Percentiles rank a stretch among this genome's conserved stretches.
These are phyloP conservation scores for Apodospora peruviana DNA, from an alignment of 495 filamentous ascomycete genomes.

Conservation along the genomic window DNA sequence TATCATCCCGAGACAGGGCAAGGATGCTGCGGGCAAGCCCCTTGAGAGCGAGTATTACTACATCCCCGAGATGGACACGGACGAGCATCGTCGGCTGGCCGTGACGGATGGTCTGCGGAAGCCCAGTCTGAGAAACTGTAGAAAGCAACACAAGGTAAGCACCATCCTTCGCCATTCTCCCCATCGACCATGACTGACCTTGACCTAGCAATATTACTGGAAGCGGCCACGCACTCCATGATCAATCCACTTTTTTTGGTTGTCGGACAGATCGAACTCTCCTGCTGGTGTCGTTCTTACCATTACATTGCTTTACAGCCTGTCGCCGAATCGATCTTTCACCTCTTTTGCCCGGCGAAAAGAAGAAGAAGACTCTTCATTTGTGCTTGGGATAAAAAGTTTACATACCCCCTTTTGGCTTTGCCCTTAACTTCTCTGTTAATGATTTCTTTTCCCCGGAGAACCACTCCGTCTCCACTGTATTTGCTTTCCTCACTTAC, in stretches of 20 bases:
- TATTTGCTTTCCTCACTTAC: slow-evolving; percentile 11
- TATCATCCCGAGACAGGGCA: slow-evolving; percentile 82
- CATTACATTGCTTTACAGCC: too few species aligned
- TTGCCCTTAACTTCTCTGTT: slow-evolving; percentile 8
- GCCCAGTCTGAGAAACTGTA: slow-evolving; percentile 77
- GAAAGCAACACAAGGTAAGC: slow-evolving; percentile 93
- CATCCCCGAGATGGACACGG: slow-evolving; percentile 80
- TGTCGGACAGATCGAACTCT: not conserved
- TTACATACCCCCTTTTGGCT: slow-evolving; percentile 8
- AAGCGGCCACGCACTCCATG: slow-evolving; percentile 61
- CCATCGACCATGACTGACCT: slow-evolving; percentile 11
- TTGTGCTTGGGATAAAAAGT: slow-evolving; percentile 4
- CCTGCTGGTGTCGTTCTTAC: not conserved
- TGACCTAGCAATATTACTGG: slow-evolving; percentile 85
- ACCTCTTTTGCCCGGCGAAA: too few species aligned
- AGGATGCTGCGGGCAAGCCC: slow-evolving; percentile 90
- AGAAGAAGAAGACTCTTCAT: too few species aligned
- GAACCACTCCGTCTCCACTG: not conserved
- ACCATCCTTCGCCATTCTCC: slow-evolving; percentile 1
- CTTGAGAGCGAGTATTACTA: slow-evolving; percentile 98
- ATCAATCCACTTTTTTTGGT: slow-evolving; percentile 6
- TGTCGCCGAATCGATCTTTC: too few species aligned
- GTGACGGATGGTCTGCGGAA: slow-evolving; percentile 82
- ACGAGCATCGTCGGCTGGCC: slow-evolving; percentile 72
- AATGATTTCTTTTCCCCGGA: not conserved